These are phyloP conservation scores for Botrytis elliptica DNA, from an alignment of 2,329 filamentous ascomycete species.

Conservation along the genomic window DNA sequence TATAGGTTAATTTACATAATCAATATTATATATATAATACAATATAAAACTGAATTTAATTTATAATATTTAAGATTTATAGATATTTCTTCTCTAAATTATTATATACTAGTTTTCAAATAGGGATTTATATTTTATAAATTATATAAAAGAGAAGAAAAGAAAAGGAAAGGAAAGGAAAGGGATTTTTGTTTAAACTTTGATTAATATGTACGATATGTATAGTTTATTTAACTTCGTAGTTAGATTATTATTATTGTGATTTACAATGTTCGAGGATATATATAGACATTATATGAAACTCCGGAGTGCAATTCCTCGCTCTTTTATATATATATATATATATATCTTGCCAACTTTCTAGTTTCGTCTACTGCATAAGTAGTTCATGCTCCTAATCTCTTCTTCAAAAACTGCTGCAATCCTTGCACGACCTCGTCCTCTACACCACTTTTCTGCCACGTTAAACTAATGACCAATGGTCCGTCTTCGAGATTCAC, in stretches of 20 bases:
- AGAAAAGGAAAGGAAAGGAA: too few species aligned
- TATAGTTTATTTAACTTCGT: not conserved
- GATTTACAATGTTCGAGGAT: too few species aligned
- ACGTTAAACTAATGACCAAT: slow-evolving; percentile 28
- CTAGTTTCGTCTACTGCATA: too few species aligned
- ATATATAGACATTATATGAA: not conserved
- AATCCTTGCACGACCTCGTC: slow-evolving; percentile 25
- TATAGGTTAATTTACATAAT: too few species aligned
- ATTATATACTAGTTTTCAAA: not conserved
- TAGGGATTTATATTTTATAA: not conserved
- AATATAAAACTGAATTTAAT: too few species aligned
- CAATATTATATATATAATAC: too few species aligned
- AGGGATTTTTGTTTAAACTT: too few species aligned
- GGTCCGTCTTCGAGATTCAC: slow-evolving; percentile 25
- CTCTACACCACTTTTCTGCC: slow-evolving; percentile 30
- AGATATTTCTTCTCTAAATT: too few species aligned
- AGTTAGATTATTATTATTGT: not conserved
- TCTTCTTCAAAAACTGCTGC: not conserved
- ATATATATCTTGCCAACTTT: too few species aligned
- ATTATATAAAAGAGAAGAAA: too few species aligned
- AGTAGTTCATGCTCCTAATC: not conserved
- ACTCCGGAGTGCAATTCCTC: not conserved
- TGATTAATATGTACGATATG: not conserved
- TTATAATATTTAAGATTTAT: too few species aligned
- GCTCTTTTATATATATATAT: not conserved